Evolutionary conservation across 140 eudicot genomes (phyloP).

Genomic region (Senecio squalidus): DNA sequence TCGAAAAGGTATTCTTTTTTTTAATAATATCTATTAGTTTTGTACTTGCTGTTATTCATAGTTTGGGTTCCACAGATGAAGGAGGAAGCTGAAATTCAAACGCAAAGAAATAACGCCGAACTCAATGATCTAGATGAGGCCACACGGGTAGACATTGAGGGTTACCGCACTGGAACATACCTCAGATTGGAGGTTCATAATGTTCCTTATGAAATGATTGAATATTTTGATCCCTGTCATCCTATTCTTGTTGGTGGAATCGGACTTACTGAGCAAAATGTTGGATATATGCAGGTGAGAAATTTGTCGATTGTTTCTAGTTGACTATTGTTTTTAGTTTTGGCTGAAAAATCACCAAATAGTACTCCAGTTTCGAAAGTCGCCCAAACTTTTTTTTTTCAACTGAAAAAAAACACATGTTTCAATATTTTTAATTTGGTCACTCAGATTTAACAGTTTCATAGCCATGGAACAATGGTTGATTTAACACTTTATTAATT

Average conservation of each 20-base stretch:
- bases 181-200: slow-evolving; percentile 74
- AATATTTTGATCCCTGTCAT: slow-evolving; percentile 87
- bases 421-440: too few relatives aligned
- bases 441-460: too few relatives aligned
- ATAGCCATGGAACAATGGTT: too few relatives aligned
- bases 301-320: background rate
- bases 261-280: slow-evolving; percentile 83
- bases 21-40: background rate
- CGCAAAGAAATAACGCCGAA: slow-evolving; percentile 79
- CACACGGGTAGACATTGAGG: slow-evolving; percentile 78
- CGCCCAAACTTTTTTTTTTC: too few relatives aligned
- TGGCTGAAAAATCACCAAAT: too few relatives aligned
- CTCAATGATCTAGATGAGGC: slow-evolving; percentile 85
- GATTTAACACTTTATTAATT: too few relatives aligned
- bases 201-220: slow-evolving; percentile 94
- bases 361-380: too few relatives aligned
- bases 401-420: too few relatives aligned
- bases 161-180: slow-evolving; percentile 83
- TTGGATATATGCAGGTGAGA: slow-evolving; percentile 96
- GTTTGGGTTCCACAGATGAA: slow-evolving; percentile 43
- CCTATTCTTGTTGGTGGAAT: slow-evolving; percentile 95
- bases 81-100: slow-evolving; percentile 85
- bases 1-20: slow-evolving; percentile 57
- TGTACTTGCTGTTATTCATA: slow-evolving; percentile 11
- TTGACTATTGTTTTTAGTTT: too few relatives aligned